Evolutionary conservation across 257 asterid species (phyloP).

Genomic region (Solanum boliviense): DNA sequence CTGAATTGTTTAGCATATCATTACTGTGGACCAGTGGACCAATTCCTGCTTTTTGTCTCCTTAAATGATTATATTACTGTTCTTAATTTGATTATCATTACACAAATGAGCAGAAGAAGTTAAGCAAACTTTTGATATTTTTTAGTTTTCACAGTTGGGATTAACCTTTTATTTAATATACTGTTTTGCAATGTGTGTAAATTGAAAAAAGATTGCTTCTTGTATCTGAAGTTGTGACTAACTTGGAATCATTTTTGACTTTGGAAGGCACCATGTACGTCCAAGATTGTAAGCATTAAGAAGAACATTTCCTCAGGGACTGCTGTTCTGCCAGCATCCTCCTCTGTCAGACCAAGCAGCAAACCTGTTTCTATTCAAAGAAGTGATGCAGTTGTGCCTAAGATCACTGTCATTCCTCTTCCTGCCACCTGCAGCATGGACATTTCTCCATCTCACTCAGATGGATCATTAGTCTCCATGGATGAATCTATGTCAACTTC

Average conservation of each 20-base stretch:
- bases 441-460: slow-evolving; percentile 41
- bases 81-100: background rate
- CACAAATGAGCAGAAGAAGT: background rate
- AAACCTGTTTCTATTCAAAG: slow-evolving; percentile 22
- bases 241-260: background rate
- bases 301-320: slow-evolving; percentile 27
- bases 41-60: background rate
- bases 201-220: background rate
- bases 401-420: slow-evolving; percentile 4
- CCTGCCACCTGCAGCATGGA: slow-evolving; percentile 20
- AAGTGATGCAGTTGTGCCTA: slow-evolving; percentile 18
- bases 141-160: background rate
- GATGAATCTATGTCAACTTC: slow-evolving; percentile 86
- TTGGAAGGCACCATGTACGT: slow-evolving; percentile 52
- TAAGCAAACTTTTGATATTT: background rate
- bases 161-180: background rate
- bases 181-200: background rate
- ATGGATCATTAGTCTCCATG: slow-evolving; percentile 52
- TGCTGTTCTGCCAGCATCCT: slow-evolving; percentile 3
- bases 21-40: background rate
- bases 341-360: slow-evolving; percentile 34
- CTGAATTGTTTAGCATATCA: background rate
- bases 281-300: slow-evolving; percentile 55
- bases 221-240: background rate
- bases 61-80: background rate